phyloP scores from a whole-genome alignment of 208 protist genomes.

The Trypanosoma platydactyli region DNA sequence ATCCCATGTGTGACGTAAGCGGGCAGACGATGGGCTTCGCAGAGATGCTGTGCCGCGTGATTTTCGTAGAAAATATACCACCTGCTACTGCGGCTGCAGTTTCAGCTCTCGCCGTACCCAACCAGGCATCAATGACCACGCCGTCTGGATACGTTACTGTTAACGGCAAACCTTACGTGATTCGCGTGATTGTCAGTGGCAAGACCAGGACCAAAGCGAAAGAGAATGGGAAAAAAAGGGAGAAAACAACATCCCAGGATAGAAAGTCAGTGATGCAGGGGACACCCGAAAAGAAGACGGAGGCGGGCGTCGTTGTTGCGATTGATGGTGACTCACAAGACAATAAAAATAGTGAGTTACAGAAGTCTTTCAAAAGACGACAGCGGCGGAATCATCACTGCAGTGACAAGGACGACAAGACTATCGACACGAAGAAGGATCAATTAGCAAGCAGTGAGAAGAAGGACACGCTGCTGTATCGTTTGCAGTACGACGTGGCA shows the following conservation, averaged over 20 bases:
- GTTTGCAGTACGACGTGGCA: conserved; percentile 78
- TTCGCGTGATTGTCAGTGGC: conserved; percentile 75
- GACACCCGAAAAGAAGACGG: not conserved
- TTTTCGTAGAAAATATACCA: conserved; percentile 19
- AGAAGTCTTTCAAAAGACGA: too few species aligned
- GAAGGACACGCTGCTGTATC: conserved; percentile 57
- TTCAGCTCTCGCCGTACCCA: conserved; percentile 6
- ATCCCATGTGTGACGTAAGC: conserved; percentile 40
- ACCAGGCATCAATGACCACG: not conserved
- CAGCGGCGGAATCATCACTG: not conserved
- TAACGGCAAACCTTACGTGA: conserved; percentile 74
- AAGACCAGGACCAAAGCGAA: conserved; percentile 1
- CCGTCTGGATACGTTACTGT: not conserved
- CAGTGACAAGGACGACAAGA: not conserved
- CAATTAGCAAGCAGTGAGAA: conserved; percentile 11
- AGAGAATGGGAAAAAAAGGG: not conserved
- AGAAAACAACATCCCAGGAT: not conserved
- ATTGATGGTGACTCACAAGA: not conserved
- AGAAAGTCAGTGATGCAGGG: not conserved
- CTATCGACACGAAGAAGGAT: too few species aligned
- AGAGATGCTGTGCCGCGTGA: conserved; percentile 76
- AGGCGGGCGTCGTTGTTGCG: not conserved
- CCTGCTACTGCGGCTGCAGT: not conserved
- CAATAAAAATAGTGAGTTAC: not conserved
- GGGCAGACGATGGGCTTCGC: conserved; percentile 70